A percentile compares a stretch with the other conserved stretches of the same genome.
Evolutionary conservation across 768 basidiomycete genomes (phyloP).

Genomic region (Suillus spraguei): DNA sequence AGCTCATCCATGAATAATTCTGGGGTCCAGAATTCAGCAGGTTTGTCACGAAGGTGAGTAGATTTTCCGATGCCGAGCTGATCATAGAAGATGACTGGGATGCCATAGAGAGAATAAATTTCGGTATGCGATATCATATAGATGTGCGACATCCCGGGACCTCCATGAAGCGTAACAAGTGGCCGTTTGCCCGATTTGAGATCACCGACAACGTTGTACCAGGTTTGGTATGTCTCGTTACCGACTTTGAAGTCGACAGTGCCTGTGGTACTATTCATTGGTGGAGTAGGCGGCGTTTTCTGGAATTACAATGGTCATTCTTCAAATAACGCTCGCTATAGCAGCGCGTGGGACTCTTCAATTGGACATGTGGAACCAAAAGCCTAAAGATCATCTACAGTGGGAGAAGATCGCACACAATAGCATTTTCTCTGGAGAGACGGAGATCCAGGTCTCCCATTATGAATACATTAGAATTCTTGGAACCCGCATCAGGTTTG

Average conservation of each 20-base stretch:
- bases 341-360: not conserved
- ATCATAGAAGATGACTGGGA: slow-evolving; percentile 53
- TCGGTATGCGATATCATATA: slow-evolving; percentile 43
- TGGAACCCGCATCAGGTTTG: not conserved
- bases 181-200: slow-evolving; percentile 36
- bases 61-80: slow-evolving; percentile 51
- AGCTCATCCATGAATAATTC: slow-evolving; percentile 59
- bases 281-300: not conserved
- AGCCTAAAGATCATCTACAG: not conserved
- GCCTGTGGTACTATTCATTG: slow-evolving; percentile 28
- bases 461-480: not conserved
- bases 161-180: slow-evolving; percentile 49
- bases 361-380: not conserved
- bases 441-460: not conserved
- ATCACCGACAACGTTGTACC: slow-evolving; percentile 47
- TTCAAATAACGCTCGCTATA: too few species aligned
- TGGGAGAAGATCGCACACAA: not conserved
- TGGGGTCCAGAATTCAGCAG: slow-evolving; percentile 43
- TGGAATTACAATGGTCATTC: not conserved
- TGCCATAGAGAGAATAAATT: slow-evolving; percentile 30
- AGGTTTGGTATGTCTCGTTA: slow-evolving; percentile 39
- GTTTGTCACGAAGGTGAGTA: slow-evolving; percentile 42
- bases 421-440: not conserved
- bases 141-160: slow-evolving; percentile 44
- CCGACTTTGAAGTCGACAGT: slow-evolving; percentile 24